phyloP scores from a whole-genome alignment of 1,284 basidiomycete species.

The Sanghuangporus sanghuang region DNA sequence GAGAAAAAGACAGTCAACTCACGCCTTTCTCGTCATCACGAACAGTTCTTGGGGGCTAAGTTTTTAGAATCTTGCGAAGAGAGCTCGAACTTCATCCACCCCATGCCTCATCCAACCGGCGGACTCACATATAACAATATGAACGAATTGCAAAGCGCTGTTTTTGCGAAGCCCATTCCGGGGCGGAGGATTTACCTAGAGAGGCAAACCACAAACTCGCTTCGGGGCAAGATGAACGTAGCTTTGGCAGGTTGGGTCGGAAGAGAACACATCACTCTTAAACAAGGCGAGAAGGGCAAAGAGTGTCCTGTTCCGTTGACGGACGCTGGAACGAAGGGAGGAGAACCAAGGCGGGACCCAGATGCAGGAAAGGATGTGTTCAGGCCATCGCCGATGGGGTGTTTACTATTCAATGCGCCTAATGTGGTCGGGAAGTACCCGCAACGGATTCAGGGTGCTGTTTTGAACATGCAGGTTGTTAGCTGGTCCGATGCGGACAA shows the following conservation, averaged over 20 bases:
- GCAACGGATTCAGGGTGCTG: conserved; percentile 5
- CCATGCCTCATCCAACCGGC: conserved; percentile 56
- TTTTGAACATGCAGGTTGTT: conserved; percentile 5
- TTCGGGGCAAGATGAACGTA: neutral
- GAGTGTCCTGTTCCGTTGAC: conserved; percentile 10
- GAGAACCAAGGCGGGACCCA: conserved; percentile 8
- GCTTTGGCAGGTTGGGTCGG: conserved; percentile 13
- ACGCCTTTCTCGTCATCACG: neutral
- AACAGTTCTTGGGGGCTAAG: conserved; percentile 26
- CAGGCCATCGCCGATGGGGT: conserved; percentile 26
- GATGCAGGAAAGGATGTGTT: conserved; percentile 24
- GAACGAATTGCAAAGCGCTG: conserved; percentile 45
- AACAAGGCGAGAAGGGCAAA: neutral
- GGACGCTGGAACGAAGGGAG: conserved; percentile 19
- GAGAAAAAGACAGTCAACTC: conserved; percentile 21
- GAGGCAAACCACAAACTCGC: conserved; percentile 1
- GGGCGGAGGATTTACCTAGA: conserved; percentile 48
- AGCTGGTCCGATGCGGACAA: conserved; percentile 3
- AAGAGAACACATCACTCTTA: neutral
- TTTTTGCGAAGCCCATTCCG: conserved; percentile 46
- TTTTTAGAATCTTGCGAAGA: conserved; percentile 24
- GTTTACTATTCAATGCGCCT: conserved; percentile 26
- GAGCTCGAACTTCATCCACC: conserved; percentile 45
- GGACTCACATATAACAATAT: conserved; percentile 57
- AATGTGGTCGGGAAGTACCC: conserved; percentile 26